Percentiles rank a stretch among this genome's conserved stretches.
These are phyloP conservation scores for Suhomyces sp. DNA, from an alignment of 805 yeast species.

Conservation along the genomic window DNA sequence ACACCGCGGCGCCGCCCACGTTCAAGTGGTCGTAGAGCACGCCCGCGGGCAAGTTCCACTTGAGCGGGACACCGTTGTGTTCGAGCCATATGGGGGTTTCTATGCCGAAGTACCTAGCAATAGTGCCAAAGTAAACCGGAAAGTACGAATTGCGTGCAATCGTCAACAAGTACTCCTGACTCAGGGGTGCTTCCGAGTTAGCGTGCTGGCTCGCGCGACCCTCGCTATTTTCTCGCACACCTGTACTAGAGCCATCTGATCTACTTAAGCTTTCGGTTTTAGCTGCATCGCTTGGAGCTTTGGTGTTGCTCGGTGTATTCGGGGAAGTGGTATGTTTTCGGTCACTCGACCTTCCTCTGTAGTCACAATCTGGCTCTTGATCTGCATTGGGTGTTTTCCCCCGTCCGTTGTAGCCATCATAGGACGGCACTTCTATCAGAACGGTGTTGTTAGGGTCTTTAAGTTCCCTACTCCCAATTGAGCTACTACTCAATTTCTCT, in stretches of 20 bases:
- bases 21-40: constrained; percentile 54
- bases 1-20: constrained; percentile 24
- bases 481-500: background rate
- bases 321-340: background rate
- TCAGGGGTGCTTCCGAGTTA: background rate
- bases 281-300: background rate
- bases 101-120: constrained; percentile 39
- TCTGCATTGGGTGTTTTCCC: background rate
- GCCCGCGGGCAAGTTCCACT: constrained; percentile 80
- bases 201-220: background rate
- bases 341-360: background rate
- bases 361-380: background rate
- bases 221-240: background rate
- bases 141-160: constrained; percentile 51
- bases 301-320: background rate
- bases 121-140: constrained; percentile 37
- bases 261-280: background rate
- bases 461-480: background rate
- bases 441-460: background rate
- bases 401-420: background rate
- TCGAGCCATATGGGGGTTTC: constrained; percentile 58
- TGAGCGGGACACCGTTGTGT: constrained; percentile 57
- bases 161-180: constrained; percentile 15
- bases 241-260: background rate
- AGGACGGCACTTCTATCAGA: background rate